Percentiles rank a stretch among this genome's conserved stretches.
phyloP scores from a whole-genome alignment of 2,329 filamentous ascomycete genomes.

The Colletotrichum graminicola region DNA sequence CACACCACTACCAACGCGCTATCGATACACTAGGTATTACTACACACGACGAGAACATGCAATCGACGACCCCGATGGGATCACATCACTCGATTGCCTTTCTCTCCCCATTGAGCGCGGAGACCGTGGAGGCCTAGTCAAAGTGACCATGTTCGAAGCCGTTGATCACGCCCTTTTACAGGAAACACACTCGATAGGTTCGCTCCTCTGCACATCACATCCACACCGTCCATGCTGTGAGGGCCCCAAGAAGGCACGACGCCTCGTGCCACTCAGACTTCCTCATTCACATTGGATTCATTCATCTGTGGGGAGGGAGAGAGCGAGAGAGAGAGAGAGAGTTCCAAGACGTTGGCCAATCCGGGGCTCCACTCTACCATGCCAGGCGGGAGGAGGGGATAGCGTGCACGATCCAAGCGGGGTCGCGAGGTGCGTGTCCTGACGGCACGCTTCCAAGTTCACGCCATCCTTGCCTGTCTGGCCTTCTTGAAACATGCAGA shows the following conservation, averaged over 20 bases:
- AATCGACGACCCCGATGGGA: slow-evolving; percentile 10
- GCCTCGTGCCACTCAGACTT: neutral
- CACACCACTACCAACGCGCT: neutral
- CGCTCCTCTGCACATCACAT: neutral
- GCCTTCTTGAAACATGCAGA: slow-evolving; percentile 29
- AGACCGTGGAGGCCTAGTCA: too few species aligned
- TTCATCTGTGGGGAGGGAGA: neutral
- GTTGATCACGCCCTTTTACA: neutral
- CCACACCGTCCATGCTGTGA: too few species aligned
- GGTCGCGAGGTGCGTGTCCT: slow-evolving; percentile 1
- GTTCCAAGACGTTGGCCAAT: neutral
- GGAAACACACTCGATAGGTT: neutral
- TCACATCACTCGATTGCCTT: slow-evolving; percentile 11
- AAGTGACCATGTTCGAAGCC: neutral
- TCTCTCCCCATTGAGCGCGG: neutral
- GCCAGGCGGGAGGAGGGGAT: neutral
- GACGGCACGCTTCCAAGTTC: slow-evolving; percentile 6
- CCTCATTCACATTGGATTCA: neutral
- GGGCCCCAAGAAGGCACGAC: neutral
- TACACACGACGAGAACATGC: slow-evolving; percentile 14
- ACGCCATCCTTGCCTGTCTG: slow-evolving; percentile 23
- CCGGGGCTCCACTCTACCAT: neutral
- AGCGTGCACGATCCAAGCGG: slow-evolving; percentile 23
- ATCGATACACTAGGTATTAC: neutral
- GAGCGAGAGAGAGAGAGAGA: neutral